phyloP scores from a whole-genome alignment of 1,284 basidiomycete species.

The Chalciporus sp. region DNA sequence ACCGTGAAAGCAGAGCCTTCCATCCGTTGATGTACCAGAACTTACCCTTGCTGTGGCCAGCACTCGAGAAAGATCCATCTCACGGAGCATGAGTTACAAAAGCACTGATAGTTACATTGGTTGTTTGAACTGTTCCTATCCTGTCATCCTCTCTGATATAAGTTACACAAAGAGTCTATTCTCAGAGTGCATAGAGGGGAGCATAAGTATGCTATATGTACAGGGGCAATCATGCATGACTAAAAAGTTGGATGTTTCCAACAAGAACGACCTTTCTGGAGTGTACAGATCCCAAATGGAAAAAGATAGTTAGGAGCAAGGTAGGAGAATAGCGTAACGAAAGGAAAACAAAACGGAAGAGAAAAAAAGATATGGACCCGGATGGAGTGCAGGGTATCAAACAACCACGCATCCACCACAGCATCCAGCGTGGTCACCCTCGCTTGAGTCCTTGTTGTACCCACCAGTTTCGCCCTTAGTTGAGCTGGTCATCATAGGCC shows the following conservation, averaged over 20 bases:
- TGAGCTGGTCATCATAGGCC: conserved; percentile 37
- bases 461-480: conserved; percentile 36
- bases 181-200: conserved; percentile 6
- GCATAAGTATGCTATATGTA: conserved; percentile 26
- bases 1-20: conserved; percentile 36
- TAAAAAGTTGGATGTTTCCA: conserved; percentile 6
- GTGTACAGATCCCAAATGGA: conserved; percentile 15
- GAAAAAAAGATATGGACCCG: conserved; percentile 7
- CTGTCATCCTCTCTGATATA: background rate
- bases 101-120: background rate
- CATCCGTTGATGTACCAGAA: background rate
- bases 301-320: conserved; percentile 18
- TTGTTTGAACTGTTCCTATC: background rate
- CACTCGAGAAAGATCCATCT: conserved; percentile 34
- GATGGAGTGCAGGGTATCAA: conserved; percentile 31
- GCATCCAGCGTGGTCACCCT: conserved; percentile 53
- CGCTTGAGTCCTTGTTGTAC: conserved; percentile 35
- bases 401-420: conserved; percentile 61
- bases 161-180: conserved; percentile 1
- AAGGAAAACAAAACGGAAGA: conserved; percentile 9
- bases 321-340: conserved; percentile 1
- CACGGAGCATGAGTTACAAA: conserved; percentile 29
- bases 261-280: conserved; percentile 6
- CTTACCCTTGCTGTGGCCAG: conserved; percentile 14
- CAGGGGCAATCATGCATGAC: conserved; percentile 17